Percentiles rank a stretch among this genome's conserved stretches.
These are phyloP conservation scores for Hypomontagnella monticulosa DNA, from an alignment of 495 filamentous ascomycete species.

Conservation along the genomic window DNA sequence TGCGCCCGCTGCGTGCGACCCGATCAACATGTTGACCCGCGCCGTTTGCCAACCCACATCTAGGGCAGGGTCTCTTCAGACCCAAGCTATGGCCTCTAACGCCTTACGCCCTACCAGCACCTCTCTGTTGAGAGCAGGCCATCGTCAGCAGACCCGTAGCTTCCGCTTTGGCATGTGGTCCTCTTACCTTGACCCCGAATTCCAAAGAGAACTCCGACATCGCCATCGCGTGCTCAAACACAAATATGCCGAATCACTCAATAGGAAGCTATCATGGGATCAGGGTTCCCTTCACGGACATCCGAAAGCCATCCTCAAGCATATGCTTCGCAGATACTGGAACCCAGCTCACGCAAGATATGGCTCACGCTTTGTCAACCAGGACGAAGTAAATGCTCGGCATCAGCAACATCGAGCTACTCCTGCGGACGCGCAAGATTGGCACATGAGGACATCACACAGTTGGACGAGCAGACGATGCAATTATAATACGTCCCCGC, in stretches of 20 bases:
- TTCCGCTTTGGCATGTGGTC: slow-evolving; percentile 59
- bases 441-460: not conserved
- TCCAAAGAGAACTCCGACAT: slow-evolving; percentile 50
- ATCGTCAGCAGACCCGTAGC: slow-evolving; percentile 52
- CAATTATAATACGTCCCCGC: not conserved
- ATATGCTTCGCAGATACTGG: slow-evolving; percentile 51
- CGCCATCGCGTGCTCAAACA: slow-evolving; percentile 51
- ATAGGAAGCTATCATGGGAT: slow-evolving; percentile 52
- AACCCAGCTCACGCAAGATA: slow-evolving; percentile 16
- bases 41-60: slow-evolving; percentile 41
- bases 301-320: slow-evolving; percentile 45
- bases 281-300: slow-evolving; percentile 44
- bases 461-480: slow-evolving; percentile 7
- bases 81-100: slow-evolving; percentile 26
- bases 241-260: slow-evolving; percentile 53
- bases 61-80: slow-evolving; percentile 45
- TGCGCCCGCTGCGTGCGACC: slow-evolving; percentile 20
- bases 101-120: slow-evolving; percentile 28
- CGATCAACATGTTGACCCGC: slow-evolving; percentile 50
- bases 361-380: slow-evolving; percentile 17
- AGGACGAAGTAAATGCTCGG: slow-evolving; percentile 20
- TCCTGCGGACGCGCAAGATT: slow-evolving; percentile 2
- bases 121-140: slow-evolving; percentile 28
- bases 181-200: slow-evolving; percentile 51
- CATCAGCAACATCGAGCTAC: slow-evolving; percentile 10